Evolutionary conservation across 768 basidiomycete genomes (phyloP).

Genomic region (Leucosporidium scottii): DNA sequence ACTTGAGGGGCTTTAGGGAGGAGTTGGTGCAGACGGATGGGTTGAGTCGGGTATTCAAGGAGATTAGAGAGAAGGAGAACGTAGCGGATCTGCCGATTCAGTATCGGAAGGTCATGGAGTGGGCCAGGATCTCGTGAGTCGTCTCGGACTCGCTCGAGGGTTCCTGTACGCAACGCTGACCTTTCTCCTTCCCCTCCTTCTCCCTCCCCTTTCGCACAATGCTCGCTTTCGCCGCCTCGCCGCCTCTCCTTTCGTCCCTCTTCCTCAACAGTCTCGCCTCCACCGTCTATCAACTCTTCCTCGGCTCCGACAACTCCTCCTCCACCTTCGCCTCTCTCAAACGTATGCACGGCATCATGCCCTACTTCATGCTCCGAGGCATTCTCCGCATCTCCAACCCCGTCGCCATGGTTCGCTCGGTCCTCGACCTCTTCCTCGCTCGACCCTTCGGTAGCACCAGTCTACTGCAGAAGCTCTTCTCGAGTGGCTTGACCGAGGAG

Average conservation of each 20-base stretch:
- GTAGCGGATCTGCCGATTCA: slow-evolving; percentile 71
- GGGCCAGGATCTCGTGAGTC: slow-evolving; percentile 91
- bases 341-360: slow-evolving; percentile 91
- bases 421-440: slow-evolving; percentile 91
- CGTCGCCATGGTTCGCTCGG: slow-evolving; percentile 83
- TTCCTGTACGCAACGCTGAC: too few relatives aligned
- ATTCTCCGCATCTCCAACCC: slow-evolving; percentile 90
- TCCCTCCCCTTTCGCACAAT: neutral
- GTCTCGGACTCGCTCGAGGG: neutral
- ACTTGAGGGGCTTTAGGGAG: slow-evolving; percentile 80
- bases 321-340: slow-evolving; percentile 81
- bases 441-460: slow-evolving; percentile 92
- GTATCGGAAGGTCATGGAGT: slow-evolving; percentile 84
- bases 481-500: slow-evolving; percentile 82
- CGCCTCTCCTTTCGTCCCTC: neutral
- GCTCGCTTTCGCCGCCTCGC: too few relatives aligned
- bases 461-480: slow-evolving; percentile 93
- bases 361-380: slow-evolving; percentile 91
- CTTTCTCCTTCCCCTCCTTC: slow-evolving; percentile 5
- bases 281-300: slow-evolving; percentile 88
- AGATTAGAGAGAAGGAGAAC: slow-evolving; percentile 70
- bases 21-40: slow-evolving; percentile 78
- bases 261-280: slow-evolving; percentile 66
- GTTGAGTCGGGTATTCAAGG: slow-evolving; percentile 75
- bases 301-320: slow-evolving; percentile 86